Evolutionary conservation across 108 stramenopile genomes (phyloP).

Genomic region (Skeletonema tropicum): DNA sequence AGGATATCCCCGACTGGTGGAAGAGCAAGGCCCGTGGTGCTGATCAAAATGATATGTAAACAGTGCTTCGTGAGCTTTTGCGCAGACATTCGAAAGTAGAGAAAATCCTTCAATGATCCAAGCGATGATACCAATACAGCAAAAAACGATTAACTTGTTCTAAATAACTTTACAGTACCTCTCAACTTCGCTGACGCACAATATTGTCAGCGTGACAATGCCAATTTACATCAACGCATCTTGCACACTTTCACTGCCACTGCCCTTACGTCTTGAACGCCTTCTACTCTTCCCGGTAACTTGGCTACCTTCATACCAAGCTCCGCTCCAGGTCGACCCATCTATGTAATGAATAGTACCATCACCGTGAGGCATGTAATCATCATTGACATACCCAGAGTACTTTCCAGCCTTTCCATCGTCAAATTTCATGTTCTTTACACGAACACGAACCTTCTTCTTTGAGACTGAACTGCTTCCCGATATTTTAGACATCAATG

Average conservation of each 20-base stretch:
- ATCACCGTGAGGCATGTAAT: conserved; percentile 36
- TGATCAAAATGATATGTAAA: conserved; percentile 18
- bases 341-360: conserved; percentile 28
- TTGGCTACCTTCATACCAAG: conserved; percentile 38
- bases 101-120: too few species aligned
- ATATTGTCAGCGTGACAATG: too few species aligned
- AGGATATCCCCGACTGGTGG: conserved; percentile 70
- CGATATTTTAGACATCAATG: conserved; percentile 10
- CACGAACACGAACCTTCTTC: conserved; percentile 17
- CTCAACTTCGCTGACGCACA: too few species aligned
- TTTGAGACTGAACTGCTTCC: background rate
- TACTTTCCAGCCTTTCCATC: conserved; percentile 31
- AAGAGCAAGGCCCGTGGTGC: conserved; percentile 53
- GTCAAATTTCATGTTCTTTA: conserved; percentile 33
- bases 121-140: too few species aligned
- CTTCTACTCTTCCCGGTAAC: conserved; percentile 28
- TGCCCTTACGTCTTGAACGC: background rate
- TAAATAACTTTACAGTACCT: too few species aligned
- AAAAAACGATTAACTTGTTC: too few species aligned
- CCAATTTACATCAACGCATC: too few species aligned
- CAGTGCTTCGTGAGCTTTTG: too few species aligned
- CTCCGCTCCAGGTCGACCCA: conserved; percentile 22
- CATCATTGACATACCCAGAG: conserved; percentile 32
- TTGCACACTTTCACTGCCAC: background rate
- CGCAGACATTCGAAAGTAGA: too few species aligned